Evolutionary conservation across 768 basidiomycete genomes (phyloP).

Genomic region (Termitomyces bulborhizus): DNA sequence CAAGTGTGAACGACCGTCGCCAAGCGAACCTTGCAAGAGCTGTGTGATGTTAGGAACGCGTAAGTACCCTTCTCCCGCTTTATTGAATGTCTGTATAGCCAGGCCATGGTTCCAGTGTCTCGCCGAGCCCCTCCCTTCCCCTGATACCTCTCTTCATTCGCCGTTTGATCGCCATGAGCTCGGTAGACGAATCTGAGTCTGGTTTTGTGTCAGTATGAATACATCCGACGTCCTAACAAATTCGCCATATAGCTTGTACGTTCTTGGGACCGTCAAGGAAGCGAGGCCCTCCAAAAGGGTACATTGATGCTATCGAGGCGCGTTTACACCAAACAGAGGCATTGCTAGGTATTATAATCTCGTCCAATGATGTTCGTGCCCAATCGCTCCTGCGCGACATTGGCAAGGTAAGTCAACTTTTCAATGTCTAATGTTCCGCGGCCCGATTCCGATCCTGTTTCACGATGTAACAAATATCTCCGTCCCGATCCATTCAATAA

Average conservation of each 20-base stretch:
- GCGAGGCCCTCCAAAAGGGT: constrained; percentile 88
- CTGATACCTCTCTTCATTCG: neutral
- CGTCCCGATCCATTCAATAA: neutral
- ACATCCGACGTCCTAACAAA: constrained; percentile 8
- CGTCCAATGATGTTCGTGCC: constrained; percentile 36
- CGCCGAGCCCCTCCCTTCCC: neutral
- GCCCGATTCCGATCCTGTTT: constrained; percentile 8
- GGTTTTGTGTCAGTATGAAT: constrained; percentile 7
- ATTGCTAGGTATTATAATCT: constrained; percentile 74
- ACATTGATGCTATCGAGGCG: constrained; percentile 92
- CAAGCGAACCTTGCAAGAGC: constrained; percentile 66
- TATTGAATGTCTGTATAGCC: constrained; percentile 2
- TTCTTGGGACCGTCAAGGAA: constrained; percentile 76
- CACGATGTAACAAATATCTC: neutral
- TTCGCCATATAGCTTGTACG: constrained; percentile 50
- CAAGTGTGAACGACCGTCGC: constrained; percentile 70
- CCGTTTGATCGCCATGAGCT: neutral
- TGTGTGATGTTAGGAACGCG: constrained; percentile 69
- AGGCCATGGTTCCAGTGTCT: neutral
- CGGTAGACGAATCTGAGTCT: neutral
- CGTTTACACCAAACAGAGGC: constrained; percentile 90
- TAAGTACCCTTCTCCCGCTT: constrained; percentile 27
- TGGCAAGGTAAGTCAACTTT: constrained; percentile 34
- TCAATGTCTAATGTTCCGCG: neutral
- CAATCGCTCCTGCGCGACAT: constrained; percentile 43